phyloP scores from a whole-genome alignment of 371 early-diverging fungal species.

The Conidiobolus incongruus region DNA sequence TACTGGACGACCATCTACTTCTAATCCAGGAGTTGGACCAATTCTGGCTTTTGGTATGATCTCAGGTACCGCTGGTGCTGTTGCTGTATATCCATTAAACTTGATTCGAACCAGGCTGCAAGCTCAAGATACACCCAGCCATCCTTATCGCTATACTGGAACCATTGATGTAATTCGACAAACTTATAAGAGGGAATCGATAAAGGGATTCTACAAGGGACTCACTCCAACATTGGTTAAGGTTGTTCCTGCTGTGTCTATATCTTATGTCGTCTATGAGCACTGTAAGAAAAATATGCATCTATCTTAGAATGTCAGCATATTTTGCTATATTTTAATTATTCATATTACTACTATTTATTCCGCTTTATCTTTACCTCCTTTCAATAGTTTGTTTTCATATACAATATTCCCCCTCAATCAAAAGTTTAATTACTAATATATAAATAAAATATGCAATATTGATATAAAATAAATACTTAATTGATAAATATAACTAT shows the following conservation, averaged over 20 bases:
- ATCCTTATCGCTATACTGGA: slow-evolving; percentile 40
- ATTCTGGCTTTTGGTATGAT: slow-evolving; percentile 51
- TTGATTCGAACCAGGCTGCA: slow-evolving; percentile 66
- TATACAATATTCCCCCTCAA: too few species aligned
- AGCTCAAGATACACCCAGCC: slow-evolving; percentile 62
- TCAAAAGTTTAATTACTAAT: too few species aligned
- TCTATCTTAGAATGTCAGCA: too few species aligned
- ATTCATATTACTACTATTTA: too few species aligned
- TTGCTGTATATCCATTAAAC: slow-evolving; percentile 54
- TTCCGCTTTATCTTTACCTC: too few species aligned
- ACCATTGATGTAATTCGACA: slow-evolving; percentile 42
- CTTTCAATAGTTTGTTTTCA: too few species aligned
- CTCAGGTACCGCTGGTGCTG: slow-evolving; percentile 44
- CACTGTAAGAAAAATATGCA: slow-evolving; percentile 25
- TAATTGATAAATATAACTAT: too few species aligned
- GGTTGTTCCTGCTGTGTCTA: slow-evolving; percentile 37
- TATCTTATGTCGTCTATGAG: slow-evolving; percentile 37
- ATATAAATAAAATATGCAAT: too few species aligned
- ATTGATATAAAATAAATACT: too few species aligned
- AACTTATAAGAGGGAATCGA: slow-evolving; percentile 24
- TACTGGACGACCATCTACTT: slow-evolving; percentile 14
- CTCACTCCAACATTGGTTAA: slow-evolving; percentile 52
- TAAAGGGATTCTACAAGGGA: slow-evolving; percentile 37
- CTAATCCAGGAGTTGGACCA: slow-evolving; percentile 23
- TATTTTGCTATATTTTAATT: too few species aligned